phyloP scores from a whole-genome alignment of 2,329 filamentous ascomycete genomes.

The Colletotrichum liriopes region DNA sequence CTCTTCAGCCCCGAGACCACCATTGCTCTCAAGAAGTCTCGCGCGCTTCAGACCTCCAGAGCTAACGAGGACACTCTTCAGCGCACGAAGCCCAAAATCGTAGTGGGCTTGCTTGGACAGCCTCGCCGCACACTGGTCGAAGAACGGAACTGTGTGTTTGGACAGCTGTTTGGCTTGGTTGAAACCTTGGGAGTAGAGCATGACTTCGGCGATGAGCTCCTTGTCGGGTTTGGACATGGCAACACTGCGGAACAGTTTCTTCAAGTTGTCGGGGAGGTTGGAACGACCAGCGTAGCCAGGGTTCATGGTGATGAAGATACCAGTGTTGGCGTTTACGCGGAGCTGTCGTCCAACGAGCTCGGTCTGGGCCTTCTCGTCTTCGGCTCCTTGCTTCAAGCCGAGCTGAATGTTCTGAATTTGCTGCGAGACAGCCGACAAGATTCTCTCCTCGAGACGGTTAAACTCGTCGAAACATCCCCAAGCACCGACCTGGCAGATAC shows the following conservation, averaged over 20 bases:
- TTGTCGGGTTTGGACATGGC: slow-evolving; percentile 99
- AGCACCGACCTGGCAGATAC: slow-evolving; percentile 98
- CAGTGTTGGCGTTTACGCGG: slow-evolving; percentile 91
- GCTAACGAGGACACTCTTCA: slow-evolving; percentile 99
- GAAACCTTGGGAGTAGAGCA: slow-evolving; percentile 99
- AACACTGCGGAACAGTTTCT: slow-evolving; percentile 99
- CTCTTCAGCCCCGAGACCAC: slow-evolving; percentile 75
- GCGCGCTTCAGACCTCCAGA: slow-evolving; percentile 96
- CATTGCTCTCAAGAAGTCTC: slow-evolving; percentile 73
- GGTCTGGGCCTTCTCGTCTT: slow-evolving; percentile 89
- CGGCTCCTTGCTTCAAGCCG: slow-evolving; percentile 86
- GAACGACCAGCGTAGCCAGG: slow-evolving; percentile 98
- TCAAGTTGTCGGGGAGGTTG: slow-evolving; percentile 97
- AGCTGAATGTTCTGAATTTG: slow-evolving; percentile 99
- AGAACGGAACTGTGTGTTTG: slow-evolving; percentile 97
- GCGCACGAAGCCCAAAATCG: slow-evolving; percentile 95
- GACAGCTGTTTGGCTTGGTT: slow-evolving; percentile 95
- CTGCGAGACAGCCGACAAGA: slow-evolving; percentile 97
- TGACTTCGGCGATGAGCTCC: slow-evolving; percentile 98
- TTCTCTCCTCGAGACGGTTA: slow-evolving; percentile 98
- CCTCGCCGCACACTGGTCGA: slow-evolving; percentile 86
- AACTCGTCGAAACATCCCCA: slow-evolving; percentile 99
- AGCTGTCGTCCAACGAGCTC: slow-evolving; percentile 94
- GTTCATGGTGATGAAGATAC: slow-evolving; percentile 99
- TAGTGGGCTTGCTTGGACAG: slow-evolving; percentile 99